Base-by-base conservation (phyloP, 2,329 filamentous ascomycete genomes). In the Penicillium decumbens region DNA sequence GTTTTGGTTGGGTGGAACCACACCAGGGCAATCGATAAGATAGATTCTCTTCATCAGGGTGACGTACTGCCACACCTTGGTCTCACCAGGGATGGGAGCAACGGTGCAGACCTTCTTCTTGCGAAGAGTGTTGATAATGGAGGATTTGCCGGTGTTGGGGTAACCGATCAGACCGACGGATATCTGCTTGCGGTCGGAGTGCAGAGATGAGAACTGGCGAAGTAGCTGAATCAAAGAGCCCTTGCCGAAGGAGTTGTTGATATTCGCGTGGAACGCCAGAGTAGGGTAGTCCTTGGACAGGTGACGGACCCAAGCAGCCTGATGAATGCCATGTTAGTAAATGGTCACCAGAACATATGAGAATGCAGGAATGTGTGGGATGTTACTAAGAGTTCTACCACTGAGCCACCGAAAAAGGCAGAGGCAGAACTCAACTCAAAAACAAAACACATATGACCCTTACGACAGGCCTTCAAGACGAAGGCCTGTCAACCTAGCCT, bases 321-420 rank as follows among this genome's bases (percentile, higher is more conserved):
- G 69, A 63, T 58, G 51, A 24, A 57, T 57, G 54, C 54, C 51
- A 55, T 52, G 55, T 69, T 65, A 69, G 65, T 52, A 59, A 58
- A 41, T 49, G 48, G 55, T 55, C 56, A 65, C 61, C 53, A 63
- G 57, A 57, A 65, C 63, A 52, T 74, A 49, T 62, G 15, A 45
- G 45, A 52, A 50, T 32, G 41, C n/a, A 61, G 35, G 47, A 54
- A 83, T 91, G 86, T 98, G 81, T 92, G 91, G 87, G 86, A 88
- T 88, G 87, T 89, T 87, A 97, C 93, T 98, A 98, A 95, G 93
- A 97, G 88, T 79, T 81, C 81, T 82, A 82, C 87, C 84, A 91
- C 65, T 75, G 74, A 74, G 74, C 75, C 72, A 75, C 79, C 79
- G 66, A 66, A 74, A 67, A 70, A 69, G 77, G 80, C 75, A 79